Percentiles rank a stretch among this genome's conserved stretches.
Conservation (phyloP, 768 basidiomycete species). For the Naganishia randhawae region DNA sequence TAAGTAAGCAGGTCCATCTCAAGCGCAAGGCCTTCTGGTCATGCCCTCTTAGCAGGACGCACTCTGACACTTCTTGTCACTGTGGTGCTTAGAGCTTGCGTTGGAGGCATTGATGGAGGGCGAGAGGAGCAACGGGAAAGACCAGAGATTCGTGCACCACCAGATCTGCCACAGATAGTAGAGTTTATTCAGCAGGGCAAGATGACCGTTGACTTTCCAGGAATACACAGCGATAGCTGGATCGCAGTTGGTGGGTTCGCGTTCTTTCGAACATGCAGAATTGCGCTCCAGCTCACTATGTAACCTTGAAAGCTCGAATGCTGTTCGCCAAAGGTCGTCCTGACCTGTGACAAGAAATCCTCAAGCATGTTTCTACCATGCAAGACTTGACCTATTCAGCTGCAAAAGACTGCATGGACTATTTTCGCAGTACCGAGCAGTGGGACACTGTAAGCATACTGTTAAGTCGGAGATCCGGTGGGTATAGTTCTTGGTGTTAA, state of each 20-base stretch:
- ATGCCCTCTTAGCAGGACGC: no score
- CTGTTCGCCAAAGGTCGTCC: slow-evolving; percentile 4
- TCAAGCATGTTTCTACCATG: neutral
- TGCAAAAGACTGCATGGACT: slow-evolving; percentile 1
- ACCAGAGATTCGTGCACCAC: neutral
- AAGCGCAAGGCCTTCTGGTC: no score
- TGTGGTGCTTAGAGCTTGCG: no score
- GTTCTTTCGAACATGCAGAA: neutral
- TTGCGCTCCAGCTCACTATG: neutral
- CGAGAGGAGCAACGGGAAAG: neutral
- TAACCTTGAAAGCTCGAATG: neutral
- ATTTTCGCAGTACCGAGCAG: slow-evolving; percentile 4
- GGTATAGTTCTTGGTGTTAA: neutral
- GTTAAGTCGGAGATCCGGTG: neutral
- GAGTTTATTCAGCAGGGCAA: neutral
- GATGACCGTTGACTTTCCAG: neutral
- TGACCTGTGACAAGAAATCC: slow-evolving; percentile 1
- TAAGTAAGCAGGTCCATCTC: neutral
- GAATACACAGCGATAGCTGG: neutral
- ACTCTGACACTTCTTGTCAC: no score
- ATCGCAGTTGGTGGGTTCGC: neutral
- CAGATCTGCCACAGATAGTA: neutral
- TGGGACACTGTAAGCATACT: neutral
- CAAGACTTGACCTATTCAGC: slow-evolving; percentile 1
- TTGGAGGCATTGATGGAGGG: no score